Conservation (phyloP, 768 basidiomycete species). For the Dentipellis sp. region DNA sequence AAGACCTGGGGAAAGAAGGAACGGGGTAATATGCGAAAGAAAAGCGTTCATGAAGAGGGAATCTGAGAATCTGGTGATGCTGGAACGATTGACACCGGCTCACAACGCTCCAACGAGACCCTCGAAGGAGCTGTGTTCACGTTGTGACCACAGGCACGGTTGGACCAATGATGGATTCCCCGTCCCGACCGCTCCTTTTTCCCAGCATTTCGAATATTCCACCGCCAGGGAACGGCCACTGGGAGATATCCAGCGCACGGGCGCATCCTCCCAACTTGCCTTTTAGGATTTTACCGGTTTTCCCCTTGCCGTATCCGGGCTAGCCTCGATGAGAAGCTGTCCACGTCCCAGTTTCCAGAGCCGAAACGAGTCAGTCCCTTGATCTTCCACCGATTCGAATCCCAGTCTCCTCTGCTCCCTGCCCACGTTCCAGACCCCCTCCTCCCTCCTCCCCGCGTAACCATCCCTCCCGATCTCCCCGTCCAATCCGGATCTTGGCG, state of each 20-base stretch:
- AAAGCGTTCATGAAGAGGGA: conserved; percentile 9
- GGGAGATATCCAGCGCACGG: conserved; percentile 3
- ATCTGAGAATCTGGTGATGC: conserved; percentile 15
- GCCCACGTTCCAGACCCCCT: neutral
- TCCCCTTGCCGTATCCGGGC: conserved; percentile 14
- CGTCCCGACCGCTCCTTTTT: conserved; percentile 11
- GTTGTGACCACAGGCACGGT: conserved; percentile 10
- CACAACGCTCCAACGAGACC: conserved; percentile 13
- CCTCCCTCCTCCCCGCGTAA: neutral
- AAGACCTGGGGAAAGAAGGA: neutral
- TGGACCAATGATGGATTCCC: conserved; percentile 14
- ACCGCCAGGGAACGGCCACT: conserved; percentile 12
- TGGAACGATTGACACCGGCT: conserved; percentile 17
- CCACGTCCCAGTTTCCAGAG: conserved; percentile 11
- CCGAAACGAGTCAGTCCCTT: conserved; percentile 5
- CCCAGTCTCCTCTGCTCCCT: conserved; percentile 8
- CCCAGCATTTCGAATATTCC: conserved; percentile 16
- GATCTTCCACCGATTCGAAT: conserved; percentile 9
- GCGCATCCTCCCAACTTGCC: conserved; percentile 13
- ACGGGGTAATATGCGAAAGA: conserved; percentile 7
- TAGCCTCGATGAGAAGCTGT: conserved; percentile 14
- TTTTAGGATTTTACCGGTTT: conserved; percentile 15
- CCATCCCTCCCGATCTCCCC: neutral
- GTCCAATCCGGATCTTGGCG: neutral
- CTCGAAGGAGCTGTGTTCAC: conserved; percentile 15